Percentiles rank a stretch among this genome's conserved stretches.
phyloP scores from a whole-genome alignment of 371 early-diverging fungal species.

The Mortierella sp. region DNA sequence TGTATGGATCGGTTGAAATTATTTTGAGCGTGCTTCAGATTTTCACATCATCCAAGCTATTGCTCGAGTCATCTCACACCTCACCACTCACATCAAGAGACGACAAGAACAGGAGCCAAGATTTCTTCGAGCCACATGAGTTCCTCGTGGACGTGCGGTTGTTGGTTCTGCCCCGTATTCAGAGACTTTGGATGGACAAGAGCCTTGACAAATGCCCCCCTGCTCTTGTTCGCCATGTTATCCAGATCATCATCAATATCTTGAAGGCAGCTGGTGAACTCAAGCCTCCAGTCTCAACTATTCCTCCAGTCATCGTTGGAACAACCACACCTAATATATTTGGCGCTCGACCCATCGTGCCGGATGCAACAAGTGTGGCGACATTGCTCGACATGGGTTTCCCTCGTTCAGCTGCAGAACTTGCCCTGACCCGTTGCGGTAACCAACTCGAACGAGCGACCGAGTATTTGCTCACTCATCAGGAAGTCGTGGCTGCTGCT shows the following conservation, averaged over 20 bases:
- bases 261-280: constrained; percentile 80
- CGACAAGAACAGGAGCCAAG: constrained; percentile 66
- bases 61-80: constrained; percentile 82
- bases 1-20: constrained; percentile 66
- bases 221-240: constrained; percentile 62
- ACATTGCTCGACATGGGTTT: constrained; percentile 94
- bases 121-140: constrained; percentile 78
- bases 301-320: constrained; percentile 43
- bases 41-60: constrained; percentile 69
- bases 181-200: constrained; percentile 65
- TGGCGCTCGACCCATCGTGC: constrained; percentile 59
- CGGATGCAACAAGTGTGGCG: constrained; percentile 76
- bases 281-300: constrained; percentile 42
- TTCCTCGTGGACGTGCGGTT: constrained; percentile 73
- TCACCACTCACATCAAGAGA: constrained; percentile 63
- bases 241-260: constrained; percentile 74
- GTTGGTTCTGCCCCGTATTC: constrained; percentile 64
- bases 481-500: constrained; percentile 67
- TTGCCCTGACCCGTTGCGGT: constrained; percentile 80
- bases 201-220: constrained; percentile 62
- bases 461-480: constrained; percentile 91
- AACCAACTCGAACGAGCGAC: constrained; percentile 91
- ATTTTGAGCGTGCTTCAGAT: constrained; percentile 71
- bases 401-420: constrained; percentile 82
- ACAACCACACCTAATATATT: constrained; percentile 32